These are phyloP conservation scores for Rosa multiflora DNA, from an alignment of 306 rosid genomes.

Conservation along the genomic window DNA sequence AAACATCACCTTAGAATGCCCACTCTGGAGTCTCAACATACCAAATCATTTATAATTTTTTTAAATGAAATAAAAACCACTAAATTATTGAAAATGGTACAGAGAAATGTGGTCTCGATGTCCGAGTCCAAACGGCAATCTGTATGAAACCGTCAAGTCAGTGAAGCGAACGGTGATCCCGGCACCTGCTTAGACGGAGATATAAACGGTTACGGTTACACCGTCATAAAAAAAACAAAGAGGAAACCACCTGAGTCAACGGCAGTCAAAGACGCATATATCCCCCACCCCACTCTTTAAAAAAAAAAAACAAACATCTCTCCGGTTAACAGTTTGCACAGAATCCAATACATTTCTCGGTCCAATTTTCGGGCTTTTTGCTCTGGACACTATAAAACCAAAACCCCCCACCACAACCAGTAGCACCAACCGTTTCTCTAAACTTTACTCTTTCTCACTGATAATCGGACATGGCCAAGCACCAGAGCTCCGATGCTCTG, in stretches of 20 bases:
- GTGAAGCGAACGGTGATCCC: slow-evolving; percentile 16
- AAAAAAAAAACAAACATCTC: slow-evolving; percentile 22
- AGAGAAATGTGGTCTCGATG: slow-evolving; percentile 6
- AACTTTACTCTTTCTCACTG: slow-evolving; percentile 35
- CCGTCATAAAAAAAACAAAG: background rate
- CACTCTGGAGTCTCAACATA: too few relatives aligned
- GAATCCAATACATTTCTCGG: slow-evolving; percentile 32
- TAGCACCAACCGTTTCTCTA: slow-evolving; percentile 17
- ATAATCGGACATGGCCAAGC: slow-evolving; percentile 60
- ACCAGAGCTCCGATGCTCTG: slow-evolving; percentile 35
- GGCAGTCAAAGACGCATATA: slow-evolving; percentile 57
- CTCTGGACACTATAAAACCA: slow-evolving; percentile 35
- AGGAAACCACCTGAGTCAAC: slow-evolving; percentile 64
- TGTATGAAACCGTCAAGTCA: slow-evolving; percentile 30
- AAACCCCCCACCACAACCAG: background rate
- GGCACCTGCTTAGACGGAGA: slow-evolving; percentile 28
- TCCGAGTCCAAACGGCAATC: slow-evolving; percentile 29
- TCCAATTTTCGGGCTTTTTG: slow-evolving; percentile 19
- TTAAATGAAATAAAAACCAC: too few relatives aligned
- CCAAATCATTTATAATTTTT: too few relatives aligned
- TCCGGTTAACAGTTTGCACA: background rate
- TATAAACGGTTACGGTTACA: slow-evolving; percentile 36
- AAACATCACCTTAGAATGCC: too few relatives aligned
- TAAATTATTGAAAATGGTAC: background rate
- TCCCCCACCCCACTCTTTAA: slow-evolving; percentile 30